Base-by-base conservation (phyloP, 2,329 filamentous ascomycete species). In the Aschersonia sp. region DNA sequence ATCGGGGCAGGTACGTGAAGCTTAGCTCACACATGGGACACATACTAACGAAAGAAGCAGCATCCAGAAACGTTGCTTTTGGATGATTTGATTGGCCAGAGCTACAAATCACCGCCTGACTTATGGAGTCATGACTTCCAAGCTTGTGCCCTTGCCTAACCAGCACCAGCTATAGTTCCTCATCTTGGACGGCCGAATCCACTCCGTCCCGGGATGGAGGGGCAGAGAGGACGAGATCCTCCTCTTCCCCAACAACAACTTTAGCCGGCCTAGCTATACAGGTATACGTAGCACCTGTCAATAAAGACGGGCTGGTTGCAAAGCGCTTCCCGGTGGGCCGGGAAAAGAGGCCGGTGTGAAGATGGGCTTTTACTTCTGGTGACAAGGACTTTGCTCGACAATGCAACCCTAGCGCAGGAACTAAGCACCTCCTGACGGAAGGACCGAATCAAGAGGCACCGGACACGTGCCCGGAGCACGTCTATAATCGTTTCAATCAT, bases 371-470 rank as follows among this genome's bases (percentile, higher is more conserved):
- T 22, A 22, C 22, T 22, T 22, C 22, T 22, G 22, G 4, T 22
- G 22, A 22, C 22, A 22, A 22, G 22, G 22, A 22, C 22, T 22
- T 22, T 22, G 22, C 22, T 22, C 33, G 22, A 12, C 44, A 37
- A 49, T 47, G 43, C 37, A 47, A 39, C 51, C 22, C 39, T 35
- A 40, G 39, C 32, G 47, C 47, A 49, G 47, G 39, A 49, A 48
- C 45, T 45, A 5, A 4, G 32, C 46, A 35, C 45, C 51, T 50
- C 49, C 51, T 52, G 50, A 49, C 44, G 49, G 35, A 48, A 49
- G 50, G 52, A 35, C 50, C 50, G 50, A 53, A 47, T 53, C 47
- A 46, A 41, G 22, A 42, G 22, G 44, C 47, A 49, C 22, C 32
- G 44, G 32, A 43, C 44, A 49, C 47, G 47, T 49, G 47, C 40